Evolutionary conservation across 306 rosid species (phyloP), one percentile per base, ranked within the genome.

Genomic region (Castanopsis chinensis): DNA sequence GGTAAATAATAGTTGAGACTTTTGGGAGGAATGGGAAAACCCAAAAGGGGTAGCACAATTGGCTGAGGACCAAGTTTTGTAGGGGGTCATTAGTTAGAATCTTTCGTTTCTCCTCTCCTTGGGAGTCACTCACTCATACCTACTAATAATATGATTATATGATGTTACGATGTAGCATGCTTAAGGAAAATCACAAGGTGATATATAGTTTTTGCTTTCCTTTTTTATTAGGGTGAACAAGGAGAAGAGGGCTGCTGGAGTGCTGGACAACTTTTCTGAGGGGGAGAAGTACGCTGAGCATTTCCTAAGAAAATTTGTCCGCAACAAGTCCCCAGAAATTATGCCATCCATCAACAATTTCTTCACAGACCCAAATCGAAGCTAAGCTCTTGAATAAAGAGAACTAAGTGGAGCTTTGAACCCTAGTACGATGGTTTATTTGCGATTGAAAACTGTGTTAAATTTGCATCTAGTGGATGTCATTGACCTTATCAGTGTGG

Each of bases 231-330:
- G 99, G 78, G 94, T 95, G 76, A 86, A 0, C 92, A 95, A 95
- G 87, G 92, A 88, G 92, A 23, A 6, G 19, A 89, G 99, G 71
- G 82, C 95, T 21, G 99, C 99, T 1, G 99, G 99, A 80, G 88
- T 94, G 75, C 73, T 92, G 89, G 98, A 92, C 1, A 94, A 94
- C 86, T 86, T 83, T 20, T 82, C 82, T 3, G 98, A 92, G 87
- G 98, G 94, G 79, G 91, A 94, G 83, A 89, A 85, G 85, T 94
- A 92, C 20, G 1, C 90, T 0, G 97, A 94, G 83, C 93, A 94
- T 83, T 77, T 73, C 37, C 19, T 92, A 71, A 87, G 98, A 86
- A 94, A 85, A 80, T 89, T 55, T 71, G 90, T 84, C 9, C 94
- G 98, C 80, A 91, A 89, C 92, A 83, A 70, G 84, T 13, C 88